A percentile compares a stretch with the other conserved stretches of the same genome.
Conservation (phyloP, 306 rosid species). For the Fragaria iinumae region DNA sequence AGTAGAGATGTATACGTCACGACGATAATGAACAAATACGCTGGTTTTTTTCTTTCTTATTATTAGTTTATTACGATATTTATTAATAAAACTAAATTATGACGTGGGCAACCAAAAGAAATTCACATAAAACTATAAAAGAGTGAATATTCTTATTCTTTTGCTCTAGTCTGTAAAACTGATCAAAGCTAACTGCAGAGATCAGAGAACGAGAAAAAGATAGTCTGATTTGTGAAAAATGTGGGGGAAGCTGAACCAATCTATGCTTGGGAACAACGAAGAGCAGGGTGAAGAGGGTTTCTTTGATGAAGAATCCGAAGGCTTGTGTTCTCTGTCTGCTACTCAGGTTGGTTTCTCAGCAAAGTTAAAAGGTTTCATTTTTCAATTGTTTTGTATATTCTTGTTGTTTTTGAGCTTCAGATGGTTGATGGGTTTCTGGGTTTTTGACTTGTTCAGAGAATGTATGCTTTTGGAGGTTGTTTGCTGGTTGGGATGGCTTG, state of each 20-base stretch:
- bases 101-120: too few species aligned
- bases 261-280: slow-evolving; percentile 31
- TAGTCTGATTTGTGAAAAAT: slow-evolving; percentile 34
- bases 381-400: neutral
- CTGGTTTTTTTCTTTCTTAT: too few species aligned
- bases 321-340: slow-evolving; percentile 57
- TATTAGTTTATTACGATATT: too few species aligned
- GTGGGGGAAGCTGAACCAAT: slow-evolving; percentile 55
- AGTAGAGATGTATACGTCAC: too few species aligned
- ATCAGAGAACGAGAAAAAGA: neutral
- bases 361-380: neutral
- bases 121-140: too few species aligned
- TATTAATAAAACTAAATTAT: too few species aligned
- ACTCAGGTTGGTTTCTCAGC: slow-evolving; percentile 56
- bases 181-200: neutral
- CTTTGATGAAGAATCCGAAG: slow-evolving; percentile 63
- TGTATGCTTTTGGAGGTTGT: slow-evolving; percentile 77
- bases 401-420: slow-evolving; percentile 21
- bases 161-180: neutral
- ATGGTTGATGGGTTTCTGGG: slow-evolving; percentile 23
- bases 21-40: too few species aligned
- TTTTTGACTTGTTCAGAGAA: slow-evolving; percentile 60
- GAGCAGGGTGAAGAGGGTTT: slow-evolving; percentile 55
- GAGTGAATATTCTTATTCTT: too few species aligned
- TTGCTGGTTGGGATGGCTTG: slow-evolving; percentile 63